Evolutionary conservation across 2,329 filamentous ascomycete species (phyloP).

Genomic region (Didymella sp.): DNA sequence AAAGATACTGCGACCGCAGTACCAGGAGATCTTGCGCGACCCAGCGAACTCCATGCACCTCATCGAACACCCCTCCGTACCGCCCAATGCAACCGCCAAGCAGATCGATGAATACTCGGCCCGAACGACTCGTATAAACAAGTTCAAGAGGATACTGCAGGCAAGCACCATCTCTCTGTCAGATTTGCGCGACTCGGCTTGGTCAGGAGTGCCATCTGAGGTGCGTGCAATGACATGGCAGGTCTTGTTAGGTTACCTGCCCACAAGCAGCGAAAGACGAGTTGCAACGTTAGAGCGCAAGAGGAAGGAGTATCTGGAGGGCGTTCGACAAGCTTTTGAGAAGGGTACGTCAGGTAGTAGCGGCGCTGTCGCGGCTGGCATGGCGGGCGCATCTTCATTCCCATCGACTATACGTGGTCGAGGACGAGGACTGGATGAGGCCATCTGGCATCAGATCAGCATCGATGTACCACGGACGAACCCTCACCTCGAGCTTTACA

Average conservation of each 20-base stretch:
- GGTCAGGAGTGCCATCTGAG: conserved; percentile 94
- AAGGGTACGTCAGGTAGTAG: conserved; percentile 54
- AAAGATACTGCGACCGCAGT: conserved; percentile 95
- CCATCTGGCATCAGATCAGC: conserved; percentile 99
- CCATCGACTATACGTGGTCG: conserved; percentile 62
- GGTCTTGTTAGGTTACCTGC: conserved; percentile 89
- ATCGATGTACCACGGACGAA: conserved; percentile 97
- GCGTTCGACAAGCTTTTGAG: conserved; percentile 74
- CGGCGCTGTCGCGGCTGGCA: conserved; percentile 46
- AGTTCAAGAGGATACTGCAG: conserved; percentile 96
- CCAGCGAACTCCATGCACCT: conserved; percentile 95
- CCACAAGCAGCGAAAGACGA: conserved; percentile 92
- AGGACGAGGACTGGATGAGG: conserved; percentile 85
- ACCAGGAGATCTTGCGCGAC: conserved; percentile 87
- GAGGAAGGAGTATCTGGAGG: conserved; percentile 94
- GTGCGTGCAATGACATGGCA: conserved; percentile 99
- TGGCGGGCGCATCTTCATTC: conserved; percentile 52
- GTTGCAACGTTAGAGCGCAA: conserved; percentile 91
- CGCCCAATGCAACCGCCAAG: conserved; percentile 77
- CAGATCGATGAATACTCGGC: conserved; percentile 86
- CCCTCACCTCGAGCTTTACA: conserved; percentile 92
- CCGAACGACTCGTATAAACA: conserved; percentile 92
- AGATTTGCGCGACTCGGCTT: conserved; percentile 84
- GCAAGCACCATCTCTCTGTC: conserved; percentile 85
- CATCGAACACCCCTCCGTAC: conserved; percentile 82